Conservation (phyloP, 345 rosid species). For the Leavenworthia alabamica region DNA sequence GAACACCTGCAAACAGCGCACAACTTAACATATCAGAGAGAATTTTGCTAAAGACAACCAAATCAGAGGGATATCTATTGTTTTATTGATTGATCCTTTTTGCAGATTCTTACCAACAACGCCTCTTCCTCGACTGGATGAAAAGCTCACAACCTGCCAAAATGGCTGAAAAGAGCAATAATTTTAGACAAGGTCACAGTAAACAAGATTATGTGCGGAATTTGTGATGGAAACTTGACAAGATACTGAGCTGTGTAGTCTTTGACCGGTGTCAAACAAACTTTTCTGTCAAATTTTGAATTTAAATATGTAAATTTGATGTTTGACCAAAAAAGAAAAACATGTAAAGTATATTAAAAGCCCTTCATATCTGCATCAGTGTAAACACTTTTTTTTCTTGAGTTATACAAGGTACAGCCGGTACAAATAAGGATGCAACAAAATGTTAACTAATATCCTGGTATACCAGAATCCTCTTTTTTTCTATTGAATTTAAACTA, state of each 20-base stretch:
- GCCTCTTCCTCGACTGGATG: slow-evolving; percentile 66
- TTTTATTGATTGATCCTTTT: background rate
- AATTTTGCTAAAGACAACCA: background rate
- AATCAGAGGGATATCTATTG: background rate
- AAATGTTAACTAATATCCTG: background rate
- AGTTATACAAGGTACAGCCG: background rate
- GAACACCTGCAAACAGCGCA: slow-evolving; percentile 48
- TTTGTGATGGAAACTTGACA: slow-evolving; percentile 2
- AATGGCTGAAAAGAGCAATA: slow-evolving; percentile 56
- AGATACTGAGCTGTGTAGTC: background rate
- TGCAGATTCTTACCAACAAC: slow-evolving; percentile 72
- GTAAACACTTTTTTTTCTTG: background rate
- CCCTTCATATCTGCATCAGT: slow-evolving; percentile 4
- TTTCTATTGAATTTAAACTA: background rate
- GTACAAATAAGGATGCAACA: background rate
- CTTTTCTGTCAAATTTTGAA: background rate
- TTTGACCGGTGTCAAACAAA: background rate
- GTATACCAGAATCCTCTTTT: background rate
- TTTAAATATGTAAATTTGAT: background rate
- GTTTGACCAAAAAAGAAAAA: background rate
- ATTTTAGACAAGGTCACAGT: background rate
- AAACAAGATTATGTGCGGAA: background rate
- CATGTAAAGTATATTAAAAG: background rate
- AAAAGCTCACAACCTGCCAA: slow-evolving; percentile 62
- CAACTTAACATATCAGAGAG: slow-evolving; percentile 7